Evolutionary conservation across 176 grass and related monocot genomes (phyloP).

Genomic region (Cenchrus fungigraminus): DNA sequence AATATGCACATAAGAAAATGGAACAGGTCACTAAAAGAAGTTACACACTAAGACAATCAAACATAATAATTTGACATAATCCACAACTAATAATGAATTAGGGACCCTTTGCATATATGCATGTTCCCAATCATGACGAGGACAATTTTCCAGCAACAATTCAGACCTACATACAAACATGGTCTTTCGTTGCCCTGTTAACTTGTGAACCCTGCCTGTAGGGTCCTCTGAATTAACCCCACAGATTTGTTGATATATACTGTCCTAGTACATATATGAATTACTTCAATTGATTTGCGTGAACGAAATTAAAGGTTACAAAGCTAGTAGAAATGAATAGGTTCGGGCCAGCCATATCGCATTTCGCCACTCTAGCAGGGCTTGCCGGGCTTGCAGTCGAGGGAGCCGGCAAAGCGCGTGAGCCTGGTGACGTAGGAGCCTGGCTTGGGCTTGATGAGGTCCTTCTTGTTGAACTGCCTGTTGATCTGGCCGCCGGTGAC

Average conservation of each 20-base stretch:
- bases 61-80: too few relatives aligned
- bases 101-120: neutral
- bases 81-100: too few relatives aligned
- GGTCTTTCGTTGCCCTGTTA: neutral
- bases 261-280: slow-evolving; percentile 2
- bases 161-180: neutral
- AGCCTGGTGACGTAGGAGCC: slow-evolving; percentile 71
- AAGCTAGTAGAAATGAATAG: neutral
- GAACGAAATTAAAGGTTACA: neutral
- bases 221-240: slow-evolving; percentile 26
- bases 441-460: slow-evolving; percentile 65
- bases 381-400: slow-evolving; percentile 54
- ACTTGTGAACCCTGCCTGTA: neutral
- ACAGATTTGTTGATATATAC: slow-evolving; percentile 5
- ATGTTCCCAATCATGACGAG: neutral
- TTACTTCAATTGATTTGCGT: neutral
- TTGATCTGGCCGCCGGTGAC: slow-evolving; percentile 45
- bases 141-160: neutral
- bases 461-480: slow-evolving; percentile 36
- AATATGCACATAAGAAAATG: too few relatives aligned
- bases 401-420: slow-evolving; percentile 61
- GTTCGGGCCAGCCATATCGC: neutral
- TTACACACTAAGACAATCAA: too few relatives aligned
- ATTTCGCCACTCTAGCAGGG: slow-evolving; percentile 44
- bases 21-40: too few relatives aligned